Base-by-base conservation (phyloP, 2,329 filamentous ascomycete species). In the Verticillium nonalfalfae region DNA sequence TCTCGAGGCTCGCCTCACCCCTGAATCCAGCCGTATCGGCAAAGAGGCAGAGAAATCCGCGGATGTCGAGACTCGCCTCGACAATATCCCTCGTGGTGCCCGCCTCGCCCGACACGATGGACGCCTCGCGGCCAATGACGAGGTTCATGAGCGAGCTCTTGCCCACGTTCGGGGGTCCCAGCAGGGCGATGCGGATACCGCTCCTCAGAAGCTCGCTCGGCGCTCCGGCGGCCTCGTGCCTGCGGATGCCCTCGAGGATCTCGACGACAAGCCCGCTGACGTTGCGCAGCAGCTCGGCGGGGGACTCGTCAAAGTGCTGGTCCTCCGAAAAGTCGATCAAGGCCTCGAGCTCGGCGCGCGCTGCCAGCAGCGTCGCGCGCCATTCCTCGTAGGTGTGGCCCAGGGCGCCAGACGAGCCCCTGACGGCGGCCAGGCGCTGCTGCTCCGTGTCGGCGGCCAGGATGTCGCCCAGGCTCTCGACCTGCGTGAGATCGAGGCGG, bases 301-400 rank as follows among this genome's bases (percentile, higher is more conserved):
- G 90, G 2, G 91, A 89, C 74, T 97, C 93, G 67, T 98, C 93
- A 70, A 99, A 96, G 76, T 98, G 91, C 75, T 99, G 94, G 70
- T 98, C 95, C 73, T 99, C 95, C 1, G 91, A 90, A 72, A 99
- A 99, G 75, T 99, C 95, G 64, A 99, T 98, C 67, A 99, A 77
- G 0, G 95, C 95, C 75, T 99, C 95, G 45, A 99, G 82, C 76
- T 98, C 93, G 10, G 92, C 95, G 1, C 95, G 86, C 10, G 93
- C 93, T 64, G 89, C 82, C 7, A 98, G 79, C 18, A 99, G 77
- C 66, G 87, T 81, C 65, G 85, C 79, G 33, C 94, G 86, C 95
- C 95, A 99, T 10, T 70, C 69, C 67, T 97, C 93, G 73, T 99
- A 99, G 18, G 87, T 86, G 62, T 82, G 81, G 0, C 91, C 86